phyloP scores from a whole-genome alignment of 495 filamentous ascomycete species.

The Podospora conica region DNA sequence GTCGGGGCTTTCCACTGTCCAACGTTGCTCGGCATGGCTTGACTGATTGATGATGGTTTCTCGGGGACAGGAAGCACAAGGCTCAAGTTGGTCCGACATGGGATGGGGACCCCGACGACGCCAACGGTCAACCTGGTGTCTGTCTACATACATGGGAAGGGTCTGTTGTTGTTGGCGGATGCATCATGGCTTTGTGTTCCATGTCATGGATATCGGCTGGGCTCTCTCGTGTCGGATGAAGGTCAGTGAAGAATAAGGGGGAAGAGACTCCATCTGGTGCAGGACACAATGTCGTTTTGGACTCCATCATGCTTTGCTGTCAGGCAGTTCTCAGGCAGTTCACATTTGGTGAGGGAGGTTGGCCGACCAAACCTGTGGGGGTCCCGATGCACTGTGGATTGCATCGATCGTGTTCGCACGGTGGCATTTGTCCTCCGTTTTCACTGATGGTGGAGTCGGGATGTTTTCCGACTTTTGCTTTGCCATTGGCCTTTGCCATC shows the following conservation, averaged over 20 bases:
- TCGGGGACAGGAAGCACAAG: not conserved
- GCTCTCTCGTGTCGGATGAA: not conserved
- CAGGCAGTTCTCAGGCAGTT: not conserved
- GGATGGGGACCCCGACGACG: not conserved
- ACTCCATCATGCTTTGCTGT: not conserved
- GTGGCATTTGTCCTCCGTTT: not conserved
- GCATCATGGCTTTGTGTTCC: not conserved
- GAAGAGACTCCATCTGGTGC: not conserved
- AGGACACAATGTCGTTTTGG: not conserved
- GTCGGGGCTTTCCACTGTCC: not conserved
- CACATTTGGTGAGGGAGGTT: not conserved
- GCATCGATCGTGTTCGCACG: not conserved
- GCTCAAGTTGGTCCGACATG: not conserved
- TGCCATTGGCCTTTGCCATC: slow-evolving; percentile 2
- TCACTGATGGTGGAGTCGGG: not conserved
- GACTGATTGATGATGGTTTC: not conserved
- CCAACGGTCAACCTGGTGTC: not conserved
- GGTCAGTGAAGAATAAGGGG: not conserved
- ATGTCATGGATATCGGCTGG: not conserved
- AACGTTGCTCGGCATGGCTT: not conserved
- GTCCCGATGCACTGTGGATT: not conserved
- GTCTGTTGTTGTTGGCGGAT: not conserved
- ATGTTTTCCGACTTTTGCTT: not conserved
- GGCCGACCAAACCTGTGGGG: not conserved
- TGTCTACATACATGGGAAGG: not conserved